Percentiles rank a stretch among this genome's conserved stretches.
phyloP scores from a whole-genome alignment of 257 asterid genomes.

The Ajuga chamaepitys region DNA sequence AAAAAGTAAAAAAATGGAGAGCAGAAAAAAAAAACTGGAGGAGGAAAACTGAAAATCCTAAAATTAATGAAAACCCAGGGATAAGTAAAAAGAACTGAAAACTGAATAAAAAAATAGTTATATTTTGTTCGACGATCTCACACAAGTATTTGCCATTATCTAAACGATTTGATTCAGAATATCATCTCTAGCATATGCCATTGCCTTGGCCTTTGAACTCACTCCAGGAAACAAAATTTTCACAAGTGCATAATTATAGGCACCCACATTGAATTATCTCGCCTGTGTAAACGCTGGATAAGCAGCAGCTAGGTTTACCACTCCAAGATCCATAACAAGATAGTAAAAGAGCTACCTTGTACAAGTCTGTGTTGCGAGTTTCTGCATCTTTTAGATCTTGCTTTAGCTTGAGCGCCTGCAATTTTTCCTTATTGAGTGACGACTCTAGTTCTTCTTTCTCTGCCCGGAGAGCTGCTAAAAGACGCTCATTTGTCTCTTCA shows the following conservation, averaged over 20 bases:
- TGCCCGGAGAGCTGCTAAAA: slow-evolving; percentile 49
- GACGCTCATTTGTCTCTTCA: slow-evolving; percentile 52
- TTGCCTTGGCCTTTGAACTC: neutral
- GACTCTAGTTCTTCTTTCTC: slow-evolving; percentile 72
- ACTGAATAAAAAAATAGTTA: too few species aligned
- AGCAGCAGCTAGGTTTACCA: neutral
- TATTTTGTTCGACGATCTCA: too few species aligned
- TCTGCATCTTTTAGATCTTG: slow-evolving; percentile 68
- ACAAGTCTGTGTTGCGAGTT: slow-evolving; percentile 62
- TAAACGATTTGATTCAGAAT: neutral
- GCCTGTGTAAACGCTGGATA: neutral
- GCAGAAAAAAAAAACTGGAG: too few species aligned
- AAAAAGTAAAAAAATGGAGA: too few species aligned
- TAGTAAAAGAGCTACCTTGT: slow-evolving; percentile 53
- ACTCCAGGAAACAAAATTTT: neutral
- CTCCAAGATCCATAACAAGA: slow-evolving; percentile 8
- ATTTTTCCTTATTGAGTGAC: slow-evolving; percentile 66
- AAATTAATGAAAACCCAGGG: too few species aligned
- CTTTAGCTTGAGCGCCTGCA: slow-evolving; percentile 54
- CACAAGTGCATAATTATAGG: too few species aligned
- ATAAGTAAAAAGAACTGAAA: too few species aligned
- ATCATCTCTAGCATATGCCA: neutral
- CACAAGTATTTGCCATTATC: too few species aligned
- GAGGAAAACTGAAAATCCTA: too few species aligned
- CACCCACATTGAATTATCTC: neutral